Evolutionary conservation across 495 filamentous ascomycete species (phyloP).

Genomic region (Penicillium roqueforti): DNA sequence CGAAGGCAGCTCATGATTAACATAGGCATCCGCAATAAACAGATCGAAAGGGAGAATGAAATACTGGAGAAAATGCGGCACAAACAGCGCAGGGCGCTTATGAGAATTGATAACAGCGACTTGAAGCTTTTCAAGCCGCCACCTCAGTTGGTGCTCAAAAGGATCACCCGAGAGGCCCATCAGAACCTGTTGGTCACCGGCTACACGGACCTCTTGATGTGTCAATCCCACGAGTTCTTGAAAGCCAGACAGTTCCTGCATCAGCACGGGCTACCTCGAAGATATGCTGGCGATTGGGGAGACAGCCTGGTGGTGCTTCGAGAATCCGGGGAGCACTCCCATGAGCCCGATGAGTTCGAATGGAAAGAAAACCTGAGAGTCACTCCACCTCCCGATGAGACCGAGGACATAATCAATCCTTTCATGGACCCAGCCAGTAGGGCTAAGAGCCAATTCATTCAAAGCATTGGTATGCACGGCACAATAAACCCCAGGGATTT

Average conservation of each 20-base stretch:
- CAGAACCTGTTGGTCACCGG: slow-evolving; percentile 9
- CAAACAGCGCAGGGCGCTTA: slow-evolving; percentile 27
- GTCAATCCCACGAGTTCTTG: slow-evolving; percentile 23
- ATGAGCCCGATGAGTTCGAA: slow-evolving; percentile 12
- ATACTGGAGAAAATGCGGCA: slow-evolving; percentile 27
- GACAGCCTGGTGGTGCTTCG: slow-evolving; percentile 18
- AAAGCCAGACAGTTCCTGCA: slow-evolving; percentile 28
- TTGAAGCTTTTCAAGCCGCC: slow-evolving; percentile 14
- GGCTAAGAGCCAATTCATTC: background rate
- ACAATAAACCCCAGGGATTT: background rate
- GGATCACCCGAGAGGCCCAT: slow-evolving; percentile 12
- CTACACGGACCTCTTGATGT: slow-evolving; percentile 23
- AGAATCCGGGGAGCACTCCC: background rate
- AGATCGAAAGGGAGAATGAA: slow-evolving; percentile 27
- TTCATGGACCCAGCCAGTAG: background rate
- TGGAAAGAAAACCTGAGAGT: slow-evolving; percentile 12
- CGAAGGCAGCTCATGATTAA: slow-evolving; percentile 9
- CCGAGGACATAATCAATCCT: background rate
- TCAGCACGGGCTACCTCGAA: slow-evolving; percentile 22
- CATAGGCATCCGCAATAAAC: slow-evolving; percentile 20
- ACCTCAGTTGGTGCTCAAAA: slow-evolving; percentile 22
- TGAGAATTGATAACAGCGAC: slow-evolving; percentile 30
- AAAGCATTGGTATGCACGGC: slow-evolving; percentile 4
- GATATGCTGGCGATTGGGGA: slow-evolving; percentile 33
- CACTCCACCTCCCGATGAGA: background rate